Conservation (phyloP, 176 grass and related monocot genomes). For the Bonia amplexicaulis region DNA sequence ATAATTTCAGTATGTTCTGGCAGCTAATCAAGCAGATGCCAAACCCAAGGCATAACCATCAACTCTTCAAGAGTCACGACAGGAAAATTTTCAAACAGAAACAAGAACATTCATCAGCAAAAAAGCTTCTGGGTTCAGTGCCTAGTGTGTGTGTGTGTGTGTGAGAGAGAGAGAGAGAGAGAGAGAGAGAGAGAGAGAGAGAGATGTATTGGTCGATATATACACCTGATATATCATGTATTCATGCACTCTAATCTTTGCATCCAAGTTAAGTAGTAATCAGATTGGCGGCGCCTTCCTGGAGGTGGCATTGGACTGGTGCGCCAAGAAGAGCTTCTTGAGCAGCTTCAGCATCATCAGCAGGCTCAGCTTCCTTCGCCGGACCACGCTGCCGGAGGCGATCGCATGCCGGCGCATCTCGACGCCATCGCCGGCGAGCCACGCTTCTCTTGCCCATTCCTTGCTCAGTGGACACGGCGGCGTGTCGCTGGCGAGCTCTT, state of each 20-base stretch:
- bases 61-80: neutral
- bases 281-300: conserved; percentile 35
- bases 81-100: neutral
- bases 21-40: neutral
- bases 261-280: neutral
- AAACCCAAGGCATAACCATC: neutral
- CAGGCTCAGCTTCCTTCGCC: conserved; percentile 45
- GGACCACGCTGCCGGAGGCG: conserved; percentile 39
- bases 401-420: neutral
- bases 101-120: conserved; percentile 6
- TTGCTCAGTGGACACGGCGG: conserved; percentile 38
- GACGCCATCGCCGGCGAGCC: neutral
- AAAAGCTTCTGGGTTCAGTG: neutral
- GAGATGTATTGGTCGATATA: conserved; percentile 23
- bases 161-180: too few relatives aligned
- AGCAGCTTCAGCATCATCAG: conserved; percentile 73
- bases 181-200: neutral
- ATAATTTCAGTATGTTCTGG: neutral
- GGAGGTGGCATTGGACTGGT: conserved; percentile 23
- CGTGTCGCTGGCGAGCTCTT: conserved; percentile 45
- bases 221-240: conserved; percentile 22
- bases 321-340: conserved; percentile 70
- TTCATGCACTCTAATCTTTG: neutral
- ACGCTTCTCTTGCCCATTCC: conserved; percentile 19
- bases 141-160: neutral